These are phyloP conservation scores for Saccharum spontaneum DNA, from an alignment of 176 grass and related monocot genomes.

Conservation along the genomic window DNA sequence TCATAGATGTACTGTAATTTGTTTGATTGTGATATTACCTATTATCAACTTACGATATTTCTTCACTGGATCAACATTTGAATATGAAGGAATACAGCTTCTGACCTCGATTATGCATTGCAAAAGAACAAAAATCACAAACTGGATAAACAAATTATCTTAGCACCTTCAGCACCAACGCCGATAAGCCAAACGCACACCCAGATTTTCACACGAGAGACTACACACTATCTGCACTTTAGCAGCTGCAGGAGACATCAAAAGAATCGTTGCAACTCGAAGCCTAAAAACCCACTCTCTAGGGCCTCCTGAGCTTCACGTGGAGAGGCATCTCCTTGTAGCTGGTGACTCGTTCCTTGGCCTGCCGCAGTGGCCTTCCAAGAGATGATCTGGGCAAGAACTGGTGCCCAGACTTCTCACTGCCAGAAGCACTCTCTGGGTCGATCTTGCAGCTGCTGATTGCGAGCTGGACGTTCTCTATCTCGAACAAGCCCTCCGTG, in stretches of 20 bases:
- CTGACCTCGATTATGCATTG: neutral
- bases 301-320: conserved; percentile 56
- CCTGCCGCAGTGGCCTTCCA: conserved; percentile 61
- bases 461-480: conserved; percentile 48
- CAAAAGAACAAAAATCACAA: neutral
- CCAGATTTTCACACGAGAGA: neutral
- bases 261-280: conserved; percentile 6
- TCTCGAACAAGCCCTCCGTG: conserved; percentile 50
- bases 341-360: conserved; percentile 44
- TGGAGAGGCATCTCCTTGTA: conserved; percentile 65
- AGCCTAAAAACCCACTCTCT: neutral
- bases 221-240: neutral
- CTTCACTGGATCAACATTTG: neutral
- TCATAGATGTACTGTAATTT: neutral
- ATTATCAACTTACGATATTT: neutral
- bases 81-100: neutral
- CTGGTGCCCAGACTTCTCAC: conserved; percentile 1
- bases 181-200: neutral
- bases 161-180: neutral
- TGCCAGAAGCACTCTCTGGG: neutral
- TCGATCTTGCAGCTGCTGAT: conserved; percentile 27
- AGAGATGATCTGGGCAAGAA: conserved; percentile 51
- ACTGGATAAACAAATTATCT: neutral
- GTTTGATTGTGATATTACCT: neutral
- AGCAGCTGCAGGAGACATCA: conserved; percentile 1